Evolutionary conservation across 2,329 filamentous ascomycete species (phyloP), one percentile per base, ranked within the genome.

Genomic region (Pezicula carpinea): DNA sequence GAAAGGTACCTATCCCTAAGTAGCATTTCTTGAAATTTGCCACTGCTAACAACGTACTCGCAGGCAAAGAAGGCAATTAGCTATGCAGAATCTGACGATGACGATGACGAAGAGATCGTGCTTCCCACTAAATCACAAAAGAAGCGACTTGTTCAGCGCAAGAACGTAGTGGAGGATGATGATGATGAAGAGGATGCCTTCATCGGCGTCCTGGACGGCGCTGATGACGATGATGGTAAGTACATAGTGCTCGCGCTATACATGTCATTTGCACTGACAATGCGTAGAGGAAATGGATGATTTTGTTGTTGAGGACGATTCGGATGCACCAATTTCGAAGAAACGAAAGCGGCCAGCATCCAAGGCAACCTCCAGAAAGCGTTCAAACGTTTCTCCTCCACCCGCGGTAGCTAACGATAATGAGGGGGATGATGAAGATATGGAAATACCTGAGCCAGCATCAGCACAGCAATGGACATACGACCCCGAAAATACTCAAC

Each of bases 61-160:
- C 32, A 82, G 75, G 74, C 72, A 11, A 83, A 80, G 64, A 85
- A 82, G 59, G 66, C 73, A 39, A 77, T 93, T 55, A 93, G 78
- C 64, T 97, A 97, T 64, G 84, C 86, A 53, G 91, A 96, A 60
- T 90, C 88, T 1, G 89, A 88, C 38, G 86, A 88, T 39, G 85
- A 89, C 44, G 85, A 89, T 11, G 85, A 89, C 42, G 85, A 91
- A 18, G 82, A 83, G 69, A 56, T 69, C 64, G 49, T 58, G 67
- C 13, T 66, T 65, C 40, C 68, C 63, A 47, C 58, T 67, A 46
- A 69, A 64, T 51, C 69, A 67, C 49, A 46, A 2, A 55, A 54
- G 36, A 55, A 49, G 63, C 70, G 48, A 62, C 69, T 52, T 43
- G 51, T 67, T 1, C 86, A 87, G 53, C 70, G 80, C 39, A 74